Conservation (phyloP, 2,329 filamentous ascomycete species). For the Arachnopeziza araneosa region DNA sequence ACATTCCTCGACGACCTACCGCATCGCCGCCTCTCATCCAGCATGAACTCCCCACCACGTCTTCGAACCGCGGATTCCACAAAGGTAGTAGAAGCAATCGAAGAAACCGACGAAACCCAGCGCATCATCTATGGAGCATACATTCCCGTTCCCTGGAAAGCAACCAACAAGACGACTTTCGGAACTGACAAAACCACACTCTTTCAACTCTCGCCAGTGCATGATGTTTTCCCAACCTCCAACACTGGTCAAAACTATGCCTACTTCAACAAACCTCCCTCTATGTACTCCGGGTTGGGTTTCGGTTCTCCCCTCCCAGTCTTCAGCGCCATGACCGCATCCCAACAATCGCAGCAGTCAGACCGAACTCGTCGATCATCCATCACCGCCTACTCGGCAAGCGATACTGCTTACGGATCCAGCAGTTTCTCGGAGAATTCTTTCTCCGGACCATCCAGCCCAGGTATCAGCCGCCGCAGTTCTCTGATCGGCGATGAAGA, state of each 20-base stretch:
- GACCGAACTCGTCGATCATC: neutral
- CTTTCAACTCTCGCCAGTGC: conserved; percentile 2
- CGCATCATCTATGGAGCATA: conserved; percentile 4
- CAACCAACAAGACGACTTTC: conserved; percentile 1
- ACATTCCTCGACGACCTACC: conserved; percentile 2
- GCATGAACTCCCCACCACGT: neutral
- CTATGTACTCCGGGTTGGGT: neutral
- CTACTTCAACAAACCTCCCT: conserved; percentile 2
- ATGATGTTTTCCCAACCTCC: conserved; percentile 1
- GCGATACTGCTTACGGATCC: neutral
- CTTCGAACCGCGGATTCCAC: neutral
- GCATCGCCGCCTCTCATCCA: conserved; percentile 1
- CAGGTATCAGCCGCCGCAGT: neutral
- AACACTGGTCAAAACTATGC: neutral
- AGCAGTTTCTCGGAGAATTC: conserved; percentile 1
- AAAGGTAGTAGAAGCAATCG: neutral
- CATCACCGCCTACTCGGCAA: conserved; percentile 1
- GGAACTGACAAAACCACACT: conserved; percentile 2
- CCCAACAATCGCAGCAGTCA: neutral
- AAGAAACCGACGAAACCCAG: neutral
- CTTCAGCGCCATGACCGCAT: conserved; percentile 3
- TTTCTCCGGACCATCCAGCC: conserved; percentile 1
- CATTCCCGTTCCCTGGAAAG: conserved; percentile 2
- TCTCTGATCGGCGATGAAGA: conserved; percentile 2
- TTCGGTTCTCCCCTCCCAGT: conserved; percentile 1